A percentile compares a stretch with the other conserved stretches of the same genome.
Evolutionary conservation across 139 green algal genomes (phyloP).

Genomic region (Ostreobium quekettii): DNA sequence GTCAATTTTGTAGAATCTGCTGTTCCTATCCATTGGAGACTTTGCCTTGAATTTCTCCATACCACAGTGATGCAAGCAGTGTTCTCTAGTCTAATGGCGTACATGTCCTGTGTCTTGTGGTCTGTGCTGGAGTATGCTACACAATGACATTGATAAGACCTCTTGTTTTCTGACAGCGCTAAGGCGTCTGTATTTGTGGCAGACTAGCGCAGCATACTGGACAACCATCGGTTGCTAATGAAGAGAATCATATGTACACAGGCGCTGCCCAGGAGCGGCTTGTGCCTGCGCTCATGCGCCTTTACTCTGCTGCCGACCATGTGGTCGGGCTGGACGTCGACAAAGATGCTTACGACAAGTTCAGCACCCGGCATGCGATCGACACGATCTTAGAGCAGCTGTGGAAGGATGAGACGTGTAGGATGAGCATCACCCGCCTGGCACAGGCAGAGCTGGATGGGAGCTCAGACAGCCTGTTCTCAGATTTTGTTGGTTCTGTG

Average conservation of each 20-base stretch:
- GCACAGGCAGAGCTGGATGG: conserved; percentile 20
- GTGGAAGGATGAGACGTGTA: conserved; percentile 53
- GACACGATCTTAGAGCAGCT: conserved; percentile 67
- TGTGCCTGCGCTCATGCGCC: conserved; percentile 60
- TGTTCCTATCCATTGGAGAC: too few species aligned
- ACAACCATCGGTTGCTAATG: too few species aligned
- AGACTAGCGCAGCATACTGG: not conserved
- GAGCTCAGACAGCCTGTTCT: conserved; percentile 24
- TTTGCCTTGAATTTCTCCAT: too few species aligned
- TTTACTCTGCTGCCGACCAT: conserved; percentile 58
- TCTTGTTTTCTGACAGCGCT: too few species aligned
- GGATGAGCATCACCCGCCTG: conserved; percentile 32
- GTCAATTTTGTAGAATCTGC: too few species aligned
- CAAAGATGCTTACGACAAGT: conserved; percentile 51
- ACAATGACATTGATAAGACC: too few species aligned
- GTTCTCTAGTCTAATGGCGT: too few species aligned
- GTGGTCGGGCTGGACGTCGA: conserved; percentile 79
- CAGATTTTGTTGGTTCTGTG: conserved; percentile 45
- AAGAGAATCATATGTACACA: not conserved
- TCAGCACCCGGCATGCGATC: conserved; percentile 29
- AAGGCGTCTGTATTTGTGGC: not conserved
- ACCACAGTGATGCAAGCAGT: too few species aligned
- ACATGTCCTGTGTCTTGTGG: too few species aligned
- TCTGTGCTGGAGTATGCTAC: too few species aligned
- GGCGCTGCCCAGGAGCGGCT: conserved; percentile 34